Evolutionary conservation across 495 filamentous ascomycete genomes (phyloP).

Genomic region (Pyrenula massariospora): DNA sequence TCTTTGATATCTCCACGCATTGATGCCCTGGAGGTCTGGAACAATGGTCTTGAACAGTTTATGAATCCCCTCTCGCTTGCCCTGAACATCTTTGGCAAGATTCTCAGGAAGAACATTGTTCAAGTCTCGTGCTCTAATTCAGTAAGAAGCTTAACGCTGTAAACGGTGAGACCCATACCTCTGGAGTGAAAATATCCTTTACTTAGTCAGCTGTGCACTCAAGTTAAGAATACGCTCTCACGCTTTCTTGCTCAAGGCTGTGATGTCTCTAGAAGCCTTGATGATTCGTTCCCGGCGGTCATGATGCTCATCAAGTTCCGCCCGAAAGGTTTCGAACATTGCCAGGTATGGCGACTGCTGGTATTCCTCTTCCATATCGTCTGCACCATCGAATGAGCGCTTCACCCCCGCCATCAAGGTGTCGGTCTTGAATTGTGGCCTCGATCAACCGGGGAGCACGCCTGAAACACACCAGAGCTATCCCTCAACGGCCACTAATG

Average conservation of each 20-base stretch:
- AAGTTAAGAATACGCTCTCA: constrained; percentile 21
- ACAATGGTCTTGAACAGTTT: constrained; percentile 54
- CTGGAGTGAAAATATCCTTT: constrained; percentile 86
- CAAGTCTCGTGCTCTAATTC: background rate
- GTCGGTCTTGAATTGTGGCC: no score
- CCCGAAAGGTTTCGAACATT: constrained; percentile 76
- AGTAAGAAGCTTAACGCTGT: no score
- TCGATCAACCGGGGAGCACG: background rate
- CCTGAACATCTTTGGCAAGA: constrained; percentile 52
- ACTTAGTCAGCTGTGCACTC: constrained; percentile 1
- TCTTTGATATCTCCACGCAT: constrained; percentile 69
- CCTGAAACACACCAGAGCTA: background rate
- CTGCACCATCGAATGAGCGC: background rate
- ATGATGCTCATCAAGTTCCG: constrained; percentile 87
- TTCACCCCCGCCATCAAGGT: background rate
- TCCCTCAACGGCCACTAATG: background rate
- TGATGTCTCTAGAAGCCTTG: constrained; percentile 83
- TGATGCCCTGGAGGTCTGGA: constrained; percentile 62
- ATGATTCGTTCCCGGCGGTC: constrained; percentile 83
- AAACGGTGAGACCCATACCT: constrained; percentile 40
- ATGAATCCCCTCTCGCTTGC: constrained; percentile 53
- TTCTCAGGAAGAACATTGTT: constrained; percentile 27
- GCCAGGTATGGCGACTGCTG: constrained; percentile 8
- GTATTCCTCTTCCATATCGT: background rate
- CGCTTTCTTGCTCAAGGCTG: constrained; percentile 95